Evolutionary conservation across 352 stramenopile species (phyloP).

Genomic region (Phytophthora cactorum): DNA sequence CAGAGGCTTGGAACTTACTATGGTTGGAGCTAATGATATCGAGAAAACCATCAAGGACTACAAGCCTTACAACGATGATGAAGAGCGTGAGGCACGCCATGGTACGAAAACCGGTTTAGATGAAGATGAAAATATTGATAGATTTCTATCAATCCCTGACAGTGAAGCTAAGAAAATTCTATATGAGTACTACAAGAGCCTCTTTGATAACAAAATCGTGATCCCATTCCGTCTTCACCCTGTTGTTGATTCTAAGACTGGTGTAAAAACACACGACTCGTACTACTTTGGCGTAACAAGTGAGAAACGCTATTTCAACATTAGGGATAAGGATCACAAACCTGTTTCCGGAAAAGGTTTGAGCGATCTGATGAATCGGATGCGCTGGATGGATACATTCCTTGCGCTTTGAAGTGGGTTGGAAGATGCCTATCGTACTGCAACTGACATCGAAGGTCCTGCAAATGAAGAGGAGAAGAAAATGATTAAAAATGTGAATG

Average conservation of each 20-base stretch:
- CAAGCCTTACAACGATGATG: no score
- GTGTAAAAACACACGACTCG: conserved; percentile 13
- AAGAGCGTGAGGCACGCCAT: no score
- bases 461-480: no score
- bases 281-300: background rate
- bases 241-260: conserved; percentile 9
- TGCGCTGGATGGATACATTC: no score
- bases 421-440: conserved; percentile 6
- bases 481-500: no score
- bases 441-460: conserved; percentile 8
- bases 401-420: background rate
- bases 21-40: conserved; percentile 11
- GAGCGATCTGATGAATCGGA: no score
- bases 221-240: no score
- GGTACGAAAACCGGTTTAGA: no score
- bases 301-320: conserved; percentile 1
- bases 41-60: background rate
- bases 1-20: conserved; percentile 4
- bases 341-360: conserved; percentile 15
- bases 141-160: conserved; percentile 7
- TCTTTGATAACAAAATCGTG: no score
- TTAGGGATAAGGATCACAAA: conserved; percentile 16
- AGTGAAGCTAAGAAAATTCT: background rate
- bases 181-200: no score
- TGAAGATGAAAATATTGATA: no score